These are phyloP conservation scores for Climacium dendroides DNA, from an alignment of 225 moss, liverwort and hornwort genomes.

Conservation along the genomic window DNA sequence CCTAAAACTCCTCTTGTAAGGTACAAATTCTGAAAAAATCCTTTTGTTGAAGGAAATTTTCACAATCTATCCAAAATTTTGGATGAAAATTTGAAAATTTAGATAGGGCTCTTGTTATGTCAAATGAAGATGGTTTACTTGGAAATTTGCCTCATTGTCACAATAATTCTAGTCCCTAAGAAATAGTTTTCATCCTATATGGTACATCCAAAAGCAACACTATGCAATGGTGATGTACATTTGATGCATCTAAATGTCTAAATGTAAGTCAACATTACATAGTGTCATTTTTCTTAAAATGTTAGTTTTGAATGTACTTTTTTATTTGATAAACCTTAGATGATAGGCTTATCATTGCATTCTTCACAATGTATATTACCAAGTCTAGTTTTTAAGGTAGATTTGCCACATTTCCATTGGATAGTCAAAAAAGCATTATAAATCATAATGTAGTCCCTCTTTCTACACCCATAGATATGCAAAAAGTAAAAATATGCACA, in stretches of 20 bases:
- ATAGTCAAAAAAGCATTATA: not conserved
- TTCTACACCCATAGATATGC: not conserved
- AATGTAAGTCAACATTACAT: not conserved
- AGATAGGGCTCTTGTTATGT: too few relatives aligned
- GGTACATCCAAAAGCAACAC: not conserved
- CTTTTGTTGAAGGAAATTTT: not conserved
- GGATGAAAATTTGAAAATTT: not conserved
- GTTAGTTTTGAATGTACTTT: not conserved
- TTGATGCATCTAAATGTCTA: not conserved
- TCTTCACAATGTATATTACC: not conserved
- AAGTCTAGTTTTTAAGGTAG: not conserved
- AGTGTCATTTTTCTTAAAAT: not conserved
- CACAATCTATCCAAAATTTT: not conserved
- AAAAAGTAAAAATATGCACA: not conserved
- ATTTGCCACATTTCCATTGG: not conserved
- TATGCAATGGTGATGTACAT: not conserved
- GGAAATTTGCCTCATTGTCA: accelerated
- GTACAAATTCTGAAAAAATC: too few relatives aligned
- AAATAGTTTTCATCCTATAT: accelerated
- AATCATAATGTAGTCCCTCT: accelerated
- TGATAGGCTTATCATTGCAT: accelerated
- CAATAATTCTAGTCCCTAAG: not conserved
- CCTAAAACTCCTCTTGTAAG: not conserved
- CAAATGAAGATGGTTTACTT: not conserved
- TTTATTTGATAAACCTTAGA: not conserved